Conservation (phyloP, 2,329 filamentous ascomycete species). For the Elsinoe arachidis region DNA sequence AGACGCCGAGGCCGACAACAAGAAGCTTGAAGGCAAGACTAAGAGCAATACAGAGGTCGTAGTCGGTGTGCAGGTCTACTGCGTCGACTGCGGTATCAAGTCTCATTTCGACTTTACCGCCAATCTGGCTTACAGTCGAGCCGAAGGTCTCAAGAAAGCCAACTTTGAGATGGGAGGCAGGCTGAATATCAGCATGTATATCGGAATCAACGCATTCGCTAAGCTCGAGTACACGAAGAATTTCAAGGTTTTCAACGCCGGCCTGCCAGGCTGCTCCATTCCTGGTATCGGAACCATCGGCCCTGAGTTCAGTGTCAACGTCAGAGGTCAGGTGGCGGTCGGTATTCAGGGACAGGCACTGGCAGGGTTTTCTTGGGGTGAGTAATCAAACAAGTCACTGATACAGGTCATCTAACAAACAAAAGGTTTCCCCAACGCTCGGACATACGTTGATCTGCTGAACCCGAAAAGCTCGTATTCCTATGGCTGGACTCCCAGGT, state of each 20-base stretch:
- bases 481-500: conserved; percentile 14
- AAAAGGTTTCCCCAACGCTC: conserved; percentile 8
- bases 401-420: conserved; percentile 1
- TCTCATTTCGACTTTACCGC: conserved; percentile 14
- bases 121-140: conserved; percentile 14
- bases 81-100: conserved; percentile 16
- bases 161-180: conserved; percentile 13
- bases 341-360: conserved; percentile 12
- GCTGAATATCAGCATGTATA: conserved; percentile 15
- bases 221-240: conserved; percentile 15
- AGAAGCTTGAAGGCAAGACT: conserved; percentile 11
- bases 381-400: neutral
- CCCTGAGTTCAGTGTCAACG: conserved; percentile 4
- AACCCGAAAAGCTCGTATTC: conserved; percentile 7
- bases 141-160: conserved; percentile 13
- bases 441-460: conserved; percentile 12
- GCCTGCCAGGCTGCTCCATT: conserved; percentile 14
- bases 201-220: conserved; percentile 16
- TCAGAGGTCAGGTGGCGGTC: conserved; percentile 10
- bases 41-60: conserved; percentile 13
- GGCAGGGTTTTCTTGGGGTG: conserved; percentile 7
- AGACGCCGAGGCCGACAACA: conserved; percentile 5
- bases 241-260: conserved; percentile 14
- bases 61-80: conserved; percentile 16
- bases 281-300: conserved; percentile 15